Conservation (phyloP, 2,329 filamentous ascomycete genomes). For the Myriosclerotinia scirpicola region DNA sequence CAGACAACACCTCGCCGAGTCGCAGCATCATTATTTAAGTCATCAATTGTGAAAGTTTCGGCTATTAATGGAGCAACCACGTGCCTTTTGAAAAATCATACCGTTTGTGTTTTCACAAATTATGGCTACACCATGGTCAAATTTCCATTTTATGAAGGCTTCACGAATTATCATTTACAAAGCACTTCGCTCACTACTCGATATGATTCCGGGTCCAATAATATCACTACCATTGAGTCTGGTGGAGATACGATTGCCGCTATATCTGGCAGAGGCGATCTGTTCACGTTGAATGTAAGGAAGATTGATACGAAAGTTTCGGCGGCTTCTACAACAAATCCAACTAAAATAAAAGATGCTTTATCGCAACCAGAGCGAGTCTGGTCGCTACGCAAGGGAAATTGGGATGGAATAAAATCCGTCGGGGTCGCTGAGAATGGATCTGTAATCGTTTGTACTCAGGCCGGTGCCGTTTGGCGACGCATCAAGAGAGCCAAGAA, state of each 20-base stretch:
- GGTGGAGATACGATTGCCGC: slow-evolving; percentile 92
- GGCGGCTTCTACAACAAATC: slow-evolving; percentile 82
- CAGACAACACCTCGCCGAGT: slow-evolving; percentile 83
- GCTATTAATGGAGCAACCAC: slow-evolving; percentile 90
- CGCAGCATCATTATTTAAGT: slow-evolving; percentile 75
- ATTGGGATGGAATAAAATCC: slow-evolving; percentile 72
- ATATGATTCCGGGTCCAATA: slow-evolving; percentile 63
- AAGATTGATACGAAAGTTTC: slow-evolving; percentile 57
- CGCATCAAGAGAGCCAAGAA: slow-evolving; percentile 79
- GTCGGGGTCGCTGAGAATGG: slow-evolving; percentile 89
- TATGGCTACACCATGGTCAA: slow-evolving; percentile 92
- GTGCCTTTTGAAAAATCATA: slow-evolving; percentile 79
- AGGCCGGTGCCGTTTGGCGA: slow-evolving; percentile 90
- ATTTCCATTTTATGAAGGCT: slow-evolving; percentile 72
- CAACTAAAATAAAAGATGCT: slow-evolving; percentile 82
- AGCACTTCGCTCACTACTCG: slow-evolving; percentile 64
- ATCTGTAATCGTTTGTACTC: slow-evolving; percentile 89
- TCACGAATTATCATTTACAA: slow-evolving; percentile 67
- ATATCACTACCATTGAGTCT: slow-evolving; percentile 74
- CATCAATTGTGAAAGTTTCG: slow-evolving; percentile 72
- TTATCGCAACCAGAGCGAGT: slow-evolving; percentile 76
- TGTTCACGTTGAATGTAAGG: slow-evolving; percentile 81
- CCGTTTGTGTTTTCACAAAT: slow-evolving; percentile 91
- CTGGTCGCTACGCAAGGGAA: slow-evolving; percentile 78
- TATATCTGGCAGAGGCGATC: slow-evolving; percentile 77